Percentiles rank a stretch among this genome's conserved stretches.
Conservation (phyloP, 2,329 filamentous ascomycete genomes). For the Fonsecaea nubica region DNA sequence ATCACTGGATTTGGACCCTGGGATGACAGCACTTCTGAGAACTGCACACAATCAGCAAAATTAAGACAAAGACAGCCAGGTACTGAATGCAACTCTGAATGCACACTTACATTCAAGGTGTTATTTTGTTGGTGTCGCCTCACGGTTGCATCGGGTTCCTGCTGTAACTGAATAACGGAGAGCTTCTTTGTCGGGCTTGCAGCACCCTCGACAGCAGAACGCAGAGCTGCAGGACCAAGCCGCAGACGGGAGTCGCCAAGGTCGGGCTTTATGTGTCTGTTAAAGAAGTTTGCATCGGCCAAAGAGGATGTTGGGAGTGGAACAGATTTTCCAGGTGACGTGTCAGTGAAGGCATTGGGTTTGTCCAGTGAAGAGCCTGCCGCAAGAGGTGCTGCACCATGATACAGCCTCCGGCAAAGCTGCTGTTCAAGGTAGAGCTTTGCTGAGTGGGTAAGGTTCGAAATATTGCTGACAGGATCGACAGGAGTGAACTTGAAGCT, state of each 20-base stretch:
- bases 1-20: slow-evolving; percentile 12
- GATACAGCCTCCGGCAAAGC: slow-evolving; percentile 10
- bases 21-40: slow-evolving; percentile 9
- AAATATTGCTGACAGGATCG: slow-evolving; percentile 20
- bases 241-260: slow-evolving; percentile 36
- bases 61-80: neutral
- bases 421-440: slow-evolving; percentile 22
- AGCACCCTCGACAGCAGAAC: slow-evolving; percentile 35
- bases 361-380: slow-evolving; percentile 5
- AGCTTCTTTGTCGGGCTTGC: slow-evolving; percentile 30
- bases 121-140: neutral
- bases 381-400: neutral
- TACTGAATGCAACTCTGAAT: neutral
- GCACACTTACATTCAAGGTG: slow-evolving; percentile 24
- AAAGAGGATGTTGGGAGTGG: slow-evolving; percentile 1
- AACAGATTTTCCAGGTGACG: neutral
- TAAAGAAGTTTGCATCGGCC: slow-evolving; percentile 34
- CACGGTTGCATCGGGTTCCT: slow-evolving; percentile 5
- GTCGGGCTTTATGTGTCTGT: slow-evolving; percentile 36
- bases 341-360: neutral
- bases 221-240: slow-evolving; percentile 35
- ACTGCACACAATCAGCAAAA: slow-evolving; percentile 21
- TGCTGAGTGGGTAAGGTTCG: slow-evolving; percentile 20
- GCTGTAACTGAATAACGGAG: neutral
- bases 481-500: slow-evolving; percentile 40